A percentile compares a stretch with the other conserved stretches of the same genome.
These are phyloP conservation scores for Xylaria multiplex DNA, from an alignment of 2,329 filamentous ascomycete species.

Conservation along the genomic window DNA sequence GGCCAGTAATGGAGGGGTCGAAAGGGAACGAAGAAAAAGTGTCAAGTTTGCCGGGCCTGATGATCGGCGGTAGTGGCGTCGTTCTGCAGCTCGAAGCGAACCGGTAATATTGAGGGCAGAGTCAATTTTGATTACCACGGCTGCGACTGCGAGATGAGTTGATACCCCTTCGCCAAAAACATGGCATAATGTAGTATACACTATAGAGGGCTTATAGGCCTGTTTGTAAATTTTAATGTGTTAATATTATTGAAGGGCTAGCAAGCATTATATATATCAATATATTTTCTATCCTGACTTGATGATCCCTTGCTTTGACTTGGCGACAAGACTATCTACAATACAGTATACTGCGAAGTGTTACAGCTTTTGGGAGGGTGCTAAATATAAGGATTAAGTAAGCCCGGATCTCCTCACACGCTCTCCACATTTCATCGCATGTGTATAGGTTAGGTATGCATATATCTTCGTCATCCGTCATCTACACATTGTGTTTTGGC, in stretches of 20 bases:
- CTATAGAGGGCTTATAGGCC: background rate
- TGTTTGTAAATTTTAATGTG: slow-evolving; percentile 24
- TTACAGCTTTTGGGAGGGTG: no score
- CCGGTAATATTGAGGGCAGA: background rate
- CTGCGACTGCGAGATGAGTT: background rate
- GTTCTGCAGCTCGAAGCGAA: background rate
- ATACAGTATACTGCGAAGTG: no score
- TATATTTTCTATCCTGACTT: background rate
- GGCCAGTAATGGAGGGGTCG: slow-evolving; percentile 46
- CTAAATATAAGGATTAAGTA: background rate
- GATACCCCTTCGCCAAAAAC: background rate
- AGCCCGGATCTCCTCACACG: background rate
- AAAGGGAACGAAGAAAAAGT: slow-evolving; percentile 69
- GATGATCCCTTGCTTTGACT: background rate
- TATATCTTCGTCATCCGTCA: background rate
- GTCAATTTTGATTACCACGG: slow-evolving; percentile 4
- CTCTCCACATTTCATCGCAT: slow-evolving; percentile 9
- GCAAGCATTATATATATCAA: background rate
- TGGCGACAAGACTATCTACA: background rate
- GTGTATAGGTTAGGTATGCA: background rate
- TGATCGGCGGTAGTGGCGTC: slow-evolving; percentile 45
- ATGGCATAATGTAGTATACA: slow-evolving; percentile 15
- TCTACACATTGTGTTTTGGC: no score
- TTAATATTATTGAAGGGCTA: background rate
- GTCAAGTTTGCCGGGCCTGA: slow-evolving; percentile 68